A percentile compares a stretch with the other conserved stretches of the same genome.
These are phyloP conservation scores for Pestalotiopsis sp. DNA, from an alignment of 2,329 filamentous ascomycete species.

Conservation along the genomic window DNA sequence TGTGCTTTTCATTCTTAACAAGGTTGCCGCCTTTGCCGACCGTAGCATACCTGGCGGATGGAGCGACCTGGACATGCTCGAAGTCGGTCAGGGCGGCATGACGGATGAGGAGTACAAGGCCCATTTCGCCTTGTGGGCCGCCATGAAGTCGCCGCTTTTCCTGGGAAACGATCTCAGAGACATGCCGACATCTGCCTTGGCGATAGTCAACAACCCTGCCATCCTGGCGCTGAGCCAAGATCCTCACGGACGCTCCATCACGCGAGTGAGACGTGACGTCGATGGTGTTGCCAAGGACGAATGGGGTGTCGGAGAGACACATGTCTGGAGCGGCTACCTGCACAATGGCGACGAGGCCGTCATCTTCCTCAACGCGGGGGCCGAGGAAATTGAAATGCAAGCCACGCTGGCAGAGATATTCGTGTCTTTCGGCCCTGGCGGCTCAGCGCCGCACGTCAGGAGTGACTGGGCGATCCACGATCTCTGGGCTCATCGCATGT, in stretches of 20 bases:
- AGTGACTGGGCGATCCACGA: slow-evolving; percentile 24
- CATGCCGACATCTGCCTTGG: slow-evolving; percentile 3
- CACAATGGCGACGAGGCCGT: slow-evolving; percentile 12
- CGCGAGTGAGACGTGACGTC: slow-evolving; percentile 10
- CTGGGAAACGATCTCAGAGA: slow-evolving; percentile 8
- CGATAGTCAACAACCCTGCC: slow-evolving; percentile 14
- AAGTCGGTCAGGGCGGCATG: slow-evolving; percentile 15
- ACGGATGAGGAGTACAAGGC: slow-evolving; percentile 15
- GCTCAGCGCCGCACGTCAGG: slow-evolving; percentile 20
- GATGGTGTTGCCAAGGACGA: slow-evolving; percentile 12
- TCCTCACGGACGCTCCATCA: slow-evolving; percentile 13
- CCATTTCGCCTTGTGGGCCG: slow-evolving; percentile 14
- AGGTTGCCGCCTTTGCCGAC: slow-evolving; percentile 20
- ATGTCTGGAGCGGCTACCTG: slow-evolving; percentile 18
- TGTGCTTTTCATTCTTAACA: slow-evolving; percentile 30
- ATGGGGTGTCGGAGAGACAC: slow-evolving; percentile 19
- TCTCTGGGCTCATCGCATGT: slow-evolving; percentile 23
- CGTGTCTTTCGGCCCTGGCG: slow-evolving; percentile 23
- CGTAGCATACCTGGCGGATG: slow-evolving; percentile 11
- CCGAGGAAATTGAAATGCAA: slow-evolving; percentile 6
- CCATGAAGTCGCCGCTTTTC: slow-evolving; percentile 12
- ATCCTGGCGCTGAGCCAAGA: slow-evolving; percentile 14
- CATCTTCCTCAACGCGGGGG: slow-evolving; percentile 13
- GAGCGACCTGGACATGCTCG: slow-evolving; percentile 15
- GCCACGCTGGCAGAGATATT: slow-evolving; percentile 22